These are phyloP conservation scores for Mycena rosella DNA, from an alignment of 768 basidiomycete genomes.

Conservation along the genomic window DNA sequence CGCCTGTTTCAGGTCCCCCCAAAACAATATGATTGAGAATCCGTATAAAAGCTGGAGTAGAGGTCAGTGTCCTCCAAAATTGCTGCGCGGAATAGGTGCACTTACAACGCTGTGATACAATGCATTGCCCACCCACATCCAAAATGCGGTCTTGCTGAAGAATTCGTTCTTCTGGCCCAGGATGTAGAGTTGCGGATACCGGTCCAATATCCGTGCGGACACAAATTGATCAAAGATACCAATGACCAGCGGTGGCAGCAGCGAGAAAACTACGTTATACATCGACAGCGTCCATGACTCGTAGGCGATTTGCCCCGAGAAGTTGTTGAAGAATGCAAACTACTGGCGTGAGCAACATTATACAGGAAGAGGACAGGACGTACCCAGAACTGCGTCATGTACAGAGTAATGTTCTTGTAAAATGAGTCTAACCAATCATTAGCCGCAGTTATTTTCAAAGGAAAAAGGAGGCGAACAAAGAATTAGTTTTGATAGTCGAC, in stretches of 20 bases:
- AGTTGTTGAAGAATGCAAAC: conserved; percentile 99
- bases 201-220: conserved; percentile 94
- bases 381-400: conserved; percentile 99
- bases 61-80: neutral
- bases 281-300: conserved; percentile 99
- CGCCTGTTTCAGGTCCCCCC: conserved; percentile 89
- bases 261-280: conserved; percentile 96
- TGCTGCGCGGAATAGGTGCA: conserved; percentile 8
- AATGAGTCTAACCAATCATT: conserved; percentile 79
- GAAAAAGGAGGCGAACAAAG: conserved; percentile 73
- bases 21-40: conserved; percentile 91
- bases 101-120: conserved; percentile 90
- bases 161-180: conserved; percentile 96
- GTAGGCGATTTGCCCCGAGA: conserved; percentile 98
- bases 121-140: conserved; percentile 92
- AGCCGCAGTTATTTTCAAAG: conserved; percentile 3
- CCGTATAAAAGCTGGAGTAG: conserved; percentile 79
- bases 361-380: conserved; percentile 26
- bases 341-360: conserved; percentile 46
- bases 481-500: conserved; percentile 93
- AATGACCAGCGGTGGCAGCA: conserved; percentile 96
- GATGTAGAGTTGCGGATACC: conserved; percentile 96
- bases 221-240: conserved; percentile 99
- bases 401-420: conserved; percentile 98
- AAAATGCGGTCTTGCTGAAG: conserved; percentile 91